Conservation (phyloP, 2,329 filamentous ascomycete genomes). For the Tolypocladium amazonense region DNA sequence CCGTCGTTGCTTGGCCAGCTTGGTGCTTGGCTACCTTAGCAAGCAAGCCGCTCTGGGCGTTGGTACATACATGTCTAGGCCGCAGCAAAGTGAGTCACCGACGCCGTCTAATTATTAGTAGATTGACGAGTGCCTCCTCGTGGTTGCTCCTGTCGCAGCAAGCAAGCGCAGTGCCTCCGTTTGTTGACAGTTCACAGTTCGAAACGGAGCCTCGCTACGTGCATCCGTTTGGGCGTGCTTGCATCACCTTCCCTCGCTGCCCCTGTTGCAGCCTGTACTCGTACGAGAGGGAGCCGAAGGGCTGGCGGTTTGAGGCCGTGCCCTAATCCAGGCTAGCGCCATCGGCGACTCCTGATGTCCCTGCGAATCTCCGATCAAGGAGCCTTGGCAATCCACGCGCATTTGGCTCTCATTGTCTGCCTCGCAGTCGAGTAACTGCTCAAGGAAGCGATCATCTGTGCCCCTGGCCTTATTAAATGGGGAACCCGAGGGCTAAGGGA, state of each 20-base stretch:
- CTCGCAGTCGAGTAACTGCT: neutral
- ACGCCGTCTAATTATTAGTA: neutral
- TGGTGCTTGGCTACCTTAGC: neutral
- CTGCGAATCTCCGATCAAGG: conserved; percentile 9
- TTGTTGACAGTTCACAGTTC: neutral
- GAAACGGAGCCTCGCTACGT: neutral
- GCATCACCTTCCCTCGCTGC: neutral
- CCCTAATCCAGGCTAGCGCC: conserved; percentile 5
- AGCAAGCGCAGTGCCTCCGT: neutral
- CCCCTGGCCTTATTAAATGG: neutral
- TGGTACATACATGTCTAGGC: neutral
- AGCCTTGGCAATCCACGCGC: neutral
- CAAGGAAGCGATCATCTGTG: neutral
- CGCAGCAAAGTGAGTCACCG: neutral
- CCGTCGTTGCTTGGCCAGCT: neutral
- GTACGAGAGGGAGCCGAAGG: neutral
- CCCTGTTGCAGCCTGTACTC: neutral
- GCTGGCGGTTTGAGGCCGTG: neutral
- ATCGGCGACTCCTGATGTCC: conserved; percentile 9
- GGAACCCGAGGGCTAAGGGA: neutral
- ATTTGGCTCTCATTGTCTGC: neutral
- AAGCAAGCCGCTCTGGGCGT: neutral
- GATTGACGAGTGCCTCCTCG: neutral
- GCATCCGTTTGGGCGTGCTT: neutral
- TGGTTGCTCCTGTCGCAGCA: neutral